Evolutionary conservation across 768 basidiomycete species (phyloP), one percentile per base, ranked within the genome.

Genomic region (Serendipita vermifera): DNA sequence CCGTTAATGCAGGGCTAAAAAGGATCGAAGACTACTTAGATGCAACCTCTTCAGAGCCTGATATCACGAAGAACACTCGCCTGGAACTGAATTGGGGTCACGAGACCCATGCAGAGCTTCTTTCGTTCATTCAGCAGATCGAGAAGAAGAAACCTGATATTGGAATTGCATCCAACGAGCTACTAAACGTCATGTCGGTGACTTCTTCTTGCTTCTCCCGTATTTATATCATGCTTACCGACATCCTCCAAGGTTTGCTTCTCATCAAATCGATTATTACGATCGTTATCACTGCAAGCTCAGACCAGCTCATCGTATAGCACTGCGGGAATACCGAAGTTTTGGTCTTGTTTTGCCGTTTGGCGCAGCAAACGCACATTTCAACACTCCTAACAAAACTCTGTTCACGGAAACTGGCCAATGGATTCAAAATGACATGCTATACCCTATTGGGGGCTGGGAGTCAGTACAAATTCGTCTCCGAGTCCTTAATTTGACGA

Each of bases 361-460:
- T 48, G 76, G 74, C 6, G 73, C 73, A 2, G 33, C 63, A 5
- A 69, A 69, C 29, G 67, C 68, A 0, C 69, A 74, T 57, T 76
- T 72, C 58, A 73, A 71, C 46, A 55, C 43, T 0, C 68, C 72
- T 0, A 78, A 77, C 46, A 53, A 73, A n/a, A 68, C 75, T 33
- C 69, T 77, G 41, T 80, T 78, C 60, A 68, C 70, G 3, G 60
- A 72, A 5, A 57, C 68, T 48, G 76, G 78, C 11, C 62, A 67
- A 53, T 79, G 77, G 77, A 60, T 77, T 22, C 66, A 66, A 48
- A 61, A 64, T 14, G 70, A 72, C 33, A 66, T 63, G 31, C 67
- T 72, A 3, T 75, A 73, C 39, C 77, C 79, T 0, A 68, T 80
- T 0, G 68, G 67, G 33, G 73, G 74, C 17, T 80, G 77, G 77